Conservation (phyloP, 805 yeast genomes). For the Diddensiella transvaalensis region DNA sequence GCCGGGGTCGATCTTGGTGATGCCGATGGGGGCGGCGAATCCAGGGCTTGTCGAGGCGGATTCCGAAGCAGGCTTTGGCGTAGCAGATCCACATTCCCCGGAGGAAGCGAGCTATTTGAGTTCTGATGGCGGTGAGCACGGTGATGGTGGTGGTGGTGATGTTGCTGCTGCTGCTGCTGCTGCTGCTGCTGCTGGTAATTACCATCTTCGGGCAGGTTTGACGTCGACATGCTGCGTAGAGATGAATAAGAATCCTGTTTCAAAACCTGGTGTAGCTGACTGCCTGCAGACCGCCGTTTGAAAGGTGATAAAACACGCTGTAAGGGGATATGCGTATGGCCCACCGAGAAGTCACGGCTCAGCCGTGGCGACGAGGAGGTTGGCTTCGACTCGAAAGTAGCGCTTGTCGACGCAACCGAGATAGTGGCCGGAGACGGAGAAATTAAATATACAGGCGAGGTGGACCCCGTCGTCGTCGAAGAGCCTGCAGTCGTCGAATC, state of each 20-base stretch:
- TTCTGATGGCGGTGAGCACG: not conserved
- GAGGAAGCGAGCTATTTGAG: not conserved
- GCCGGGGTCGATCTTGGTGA: not conserved
- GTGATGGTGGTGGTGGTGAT: slow-evolving; percentile 1
- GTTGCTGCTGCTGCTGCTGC: not conserved
- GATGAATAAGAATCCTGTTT: slow-evolving; percentile 2
- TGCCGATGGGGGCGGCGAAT: not conserved
- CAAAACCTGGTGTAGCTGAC: slow-evolving; percentile 4
- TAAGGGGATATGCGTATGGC: slow-evolving; percentile 9
- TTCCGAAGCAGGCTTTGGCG: slow-evolving; percentile 1
- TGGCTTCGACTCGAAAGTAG: not conserved
- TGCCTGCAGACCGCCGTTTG: slow-evolving; percentile 2
- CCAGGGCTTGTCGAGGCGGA: not conserved
- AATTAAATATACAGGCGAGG: not conserved
- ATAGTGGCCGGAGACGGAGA: slow-evolving; percentile 2
- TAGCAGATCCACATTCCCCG: not conserved
- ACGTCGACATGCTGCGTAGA: not conserved
- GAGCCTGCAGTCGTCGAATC: not conserved
- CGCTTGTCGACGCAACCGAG: not conserved
- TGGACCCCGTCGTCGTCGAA: not conserved
- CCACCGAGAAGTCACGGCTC: slow-evolving; percentile 1
- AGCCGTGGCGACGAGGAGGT: not conserved
- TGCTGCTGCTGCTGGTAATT: too few species aligned
- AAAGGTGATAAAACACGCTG: not conserved
- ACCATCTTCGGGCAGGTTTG: not conserved